Conservation (phyloP, 768 basidiomycete genomes). For the Lentinula boryana region DNA sequence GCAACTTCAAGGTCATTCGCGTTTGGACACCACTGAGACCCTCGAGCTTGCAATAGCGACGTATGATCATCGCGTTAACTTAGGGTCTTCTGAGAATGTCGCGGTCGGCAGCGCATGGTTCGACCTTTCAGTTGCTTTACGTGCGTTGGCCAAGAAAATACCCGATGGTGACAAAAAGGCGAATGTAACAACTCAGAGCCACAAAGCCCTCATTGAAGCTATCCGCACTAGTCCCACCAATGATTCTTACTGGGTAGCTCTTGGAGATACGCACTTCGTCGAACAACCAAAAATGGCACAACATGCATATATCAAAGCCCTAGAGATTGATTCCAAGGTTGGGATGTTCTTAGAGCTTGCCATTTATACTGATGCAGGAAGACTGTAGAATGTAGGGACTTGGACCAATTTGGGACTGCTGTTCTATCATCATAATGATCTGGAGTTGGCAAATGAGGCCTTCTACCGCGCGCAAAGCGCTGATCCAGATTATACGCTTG, state of each 20-base stretch:
- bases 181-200: slow-evolving; percentile 33
- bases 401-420: slow-evolving; percentile 91
- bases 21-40: slow-evolving; percentile 27
- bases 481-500: slow-evolving; percentile 82
- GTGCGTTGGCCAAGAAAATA: slow-evolving; percentile 35
- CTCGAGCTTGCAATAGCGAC: slow-evolving; percentile 50
- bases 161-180: slow-evolving; percentile 23
- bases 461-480: slow-evolving; percentile 84
- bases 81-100: slow-evolving; percentile 46
- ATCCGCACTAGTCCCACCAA: slow-evolving; percentile 69
- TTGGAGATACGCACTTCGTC: slow-evolving; percentile 69
- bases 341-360: slow-evolving; percentile 10
- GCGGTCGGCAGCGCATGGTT: slow-evolving; percentile 58
- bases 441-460: slow-evolving; percentile 79
- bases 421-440: slow-evolving; percentile 74
- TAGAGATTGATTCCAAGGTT: slow-evolving; percentile 85
- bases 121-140: slow-evolving; percentile 65
- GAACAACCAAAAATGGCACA: slow-evolving; percentile 72
- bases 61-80: slow-evolving; percentile 55
- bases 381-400: slow-evolving; percentile 52
- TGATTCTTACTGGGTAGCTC: slow-evolving; percentile 72
- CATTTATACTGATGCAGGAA: neutral
- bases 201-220: slow-evolving; percentile 60
- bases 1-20: slow-evolving; percentile 13
- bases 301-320: slow-evolving; percentile 84